phyloP scores from a whole-genome alignment of 768 basidiomycete species.

The Daedalea quercina region DNA sequence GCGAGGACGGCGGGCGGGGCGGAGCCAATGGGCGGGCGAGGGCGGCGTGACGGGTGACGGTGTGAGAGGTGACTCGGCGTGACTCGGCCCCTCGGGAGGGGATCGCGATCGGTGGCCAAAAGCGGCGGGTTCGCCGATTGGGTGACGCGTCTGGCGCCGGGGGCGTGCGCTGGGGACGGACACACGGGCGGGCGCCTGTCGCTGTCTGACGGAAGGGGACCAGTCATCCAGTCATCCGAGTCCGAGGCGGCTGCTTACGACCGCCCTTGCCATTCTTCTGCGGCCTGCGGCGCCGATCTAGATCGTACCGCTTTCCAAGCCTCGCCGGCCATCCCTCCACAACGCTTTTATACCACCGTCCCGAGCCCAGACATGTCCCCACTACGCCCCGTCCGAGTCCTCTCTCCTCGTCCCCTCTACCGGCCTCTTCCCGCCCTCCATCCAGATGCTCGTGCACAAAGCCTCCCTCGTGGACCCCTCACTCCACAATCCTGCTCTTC shows the following conservation, averaged over 20 bases:
- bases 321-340: background rate
- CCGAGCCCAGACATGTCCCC: background rate
- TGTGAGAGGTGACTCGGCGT: background rate
- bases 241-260: background rate
- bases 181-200: too few species aligned
- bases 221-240: background rate
- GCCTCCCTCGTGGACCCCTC: constrained; percentile 58
- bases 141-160: background rate
- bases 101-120: background rate
- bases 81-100: too few species aligned
- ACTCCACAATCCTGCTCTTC: constrained; percentile 55
- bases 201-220: background rate
- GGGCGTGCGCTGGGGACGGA: background rate
- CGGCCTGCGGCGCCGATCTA: background rate
- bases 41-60: background rate
- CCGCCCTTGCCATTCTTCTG: background rate
- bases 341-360: background rate
- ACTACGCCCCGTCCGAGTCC: background rate
- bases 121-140: background rate
- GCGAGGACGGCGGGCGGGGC: background rate
- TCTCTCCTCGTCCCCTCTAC: constrained; percentile 8
- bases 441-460: constrained; percentile 30
- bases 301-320: background rate
- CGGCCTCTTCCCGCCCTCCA: constrained; percentile 13
- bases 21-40: background rate